Conservation (phyloP, 345 rosid species). For the Excoecaria cochinchinensis region DNA sequence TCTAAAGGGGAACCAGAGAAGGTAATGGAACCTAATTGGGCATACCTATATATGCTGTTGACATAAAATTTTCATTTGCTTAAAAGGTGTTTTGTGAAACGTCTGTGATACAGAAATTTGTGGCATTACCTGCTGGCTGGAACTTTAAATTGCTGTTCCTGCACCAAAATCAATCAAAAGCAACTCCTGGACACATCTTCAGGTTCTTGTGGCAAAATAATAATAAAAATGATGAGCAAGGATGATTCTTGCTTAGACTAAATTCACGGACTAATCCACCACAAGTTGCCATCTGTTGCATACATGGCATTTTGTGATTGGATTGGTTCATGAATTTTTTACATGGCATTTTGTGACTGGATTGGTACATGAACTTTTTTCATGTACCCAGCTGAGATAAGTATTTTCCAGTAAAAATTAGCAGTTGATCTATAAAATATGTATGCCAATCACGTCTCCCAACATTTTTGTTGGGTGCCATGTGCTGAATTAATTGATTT, state of each 20-base stretch:
- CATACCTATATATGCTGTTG: not conserved
- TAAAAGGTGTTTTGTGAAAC: not conserved
- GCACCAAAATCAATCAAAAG: not conserved
- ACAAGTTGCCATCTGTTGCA: too few relatives aligned
- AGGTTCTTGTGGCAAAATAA: not conserved
- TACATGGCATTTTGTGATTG: too few relatives aligned
- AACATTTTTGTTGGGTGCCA: too few relatives aligned
- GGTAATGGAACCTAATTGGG: not conserved
- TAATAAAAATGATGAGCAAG: too few relatives aligned
- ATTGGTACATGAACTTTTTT: too few relatives aligned
- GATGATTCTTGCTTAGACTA: too few relatives aligned
- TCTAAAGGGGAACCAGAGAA: not conserved
- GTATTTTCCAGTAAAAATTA: not conserved
- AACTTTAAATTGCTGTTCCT: slow-evolving; percentile 1
- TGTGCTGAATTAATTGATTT: too few relatives aligned
- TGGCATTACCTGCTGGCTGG: not conserved
- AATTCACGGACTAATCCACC: too few relatives aligned
- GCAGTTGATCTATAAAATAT: not conserved
- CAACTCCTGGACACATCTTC: not conserved
- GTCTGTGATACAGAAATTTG: not conserved
- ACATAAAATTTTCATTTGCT: not conserved
- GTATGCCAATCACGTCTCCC: too few relatives aligned
- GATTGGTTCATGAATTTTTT: too few relatives aligned
- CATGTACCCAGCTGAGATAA: too few relatives aligned
- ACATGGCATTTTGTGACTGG: too few relatives aligned